phyloP scores from a whole-genome alignment of 2,329 filamentous ascomycete species.

The Peltaster fructicola region DNA sequence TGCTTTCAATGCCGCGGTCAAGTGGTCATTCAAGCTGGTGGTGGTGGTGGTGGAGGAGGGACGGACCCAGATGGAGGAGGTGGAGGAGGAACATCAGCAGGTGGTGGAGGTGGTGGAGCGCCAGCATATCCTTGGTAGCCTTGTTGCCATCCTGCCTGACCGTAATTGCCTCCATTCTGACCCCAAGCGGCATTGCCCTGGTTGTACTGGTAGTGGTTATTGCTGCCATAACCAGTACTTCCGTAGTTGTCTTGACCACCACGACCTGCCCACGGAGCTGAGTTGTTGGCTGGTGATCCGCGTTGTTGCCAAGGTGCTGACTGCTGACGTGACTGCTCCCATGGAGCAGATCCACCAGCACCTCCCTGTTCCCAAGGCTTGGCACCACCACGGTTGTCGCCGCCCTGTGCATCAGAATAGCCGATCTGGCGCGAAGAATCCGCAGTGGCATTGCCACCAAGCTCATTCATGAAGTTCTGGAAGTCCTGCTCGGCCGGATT shows the following conservation, averaged over 20 bases:
- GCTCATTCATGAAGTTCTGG: conserved; percentile 97
- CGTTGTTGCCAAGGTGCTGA: conserved; percentile 4
- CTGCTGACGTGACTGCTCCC: conserved; percentile 13
- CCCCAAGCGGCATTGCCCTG: conserved; percentile 10
- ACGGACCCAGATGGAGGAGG: conserved; percentile 44
- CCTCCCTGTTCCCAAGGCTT: conserved; percentile 15
- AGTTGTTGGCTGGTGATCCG: conserved; percentile 4
- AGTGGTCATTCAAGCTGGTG: no score
- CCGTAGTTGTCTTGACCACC: conserved; percentile 5
- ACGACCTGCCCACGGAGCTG: conserved; percentile 20
- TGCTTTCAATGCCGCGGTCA: no score
- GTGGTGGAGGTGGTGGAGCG: conserved; percentile 29
- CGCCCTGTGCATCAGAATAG: conserved; percentile 45
- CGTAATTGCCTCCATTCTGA: conserved; percentile 7
- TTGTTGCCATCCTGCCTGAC: conserved; percentile 3
- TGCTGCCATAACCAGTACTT: conserved; percentile 6
- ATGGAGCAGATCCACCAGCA: conserved; percentile 19
- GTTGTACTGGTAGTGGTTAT: conserved; percentile 2
- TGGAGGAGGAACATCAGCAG: conserved; percentile 39
- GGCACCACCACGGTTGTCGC: conserved; percentile 41
- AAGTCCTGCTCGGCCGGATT: conserved; percentile 77
- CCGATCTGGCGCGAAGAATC: conserved; percentile 66
- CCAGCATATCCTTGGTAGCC: conserved; percentile 2
- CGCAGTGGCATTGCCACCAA: conserved; percentile 45
- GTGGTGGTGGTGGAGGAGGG: conserved; percentile 47